Percentiles rank a stretch among this genome's conserved stretches.
These are phyloP conservation scores for Rhododendron griersonianum DNA, from an alignment of 148 eudicot genomes.

Conservation along the genomic window DNA sequence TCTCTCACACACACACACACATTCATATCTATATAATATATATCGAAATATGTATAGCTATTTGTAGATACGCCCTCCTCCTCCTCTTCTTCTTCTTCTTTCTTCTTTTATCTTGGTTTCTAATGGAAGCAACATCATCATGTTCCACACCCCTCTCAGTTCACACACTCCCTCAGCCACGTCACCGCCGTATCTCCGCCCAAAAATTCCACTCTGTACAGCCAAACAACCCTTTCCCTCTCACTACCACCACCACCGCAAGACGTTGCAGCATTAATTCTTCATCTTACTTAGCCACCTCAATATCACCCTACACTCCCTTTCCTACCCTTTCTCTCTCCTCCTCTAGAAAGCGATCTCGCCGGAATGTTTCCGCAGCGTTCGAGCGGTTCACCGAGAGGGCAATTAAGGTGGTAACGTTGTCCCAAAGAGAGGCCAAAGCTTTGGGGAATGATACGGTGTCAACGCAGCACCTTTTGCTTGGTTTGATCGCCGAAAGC, in stretches of 20 bases:
- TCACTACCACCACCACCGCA: neutral
- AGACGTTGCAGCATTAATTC: neutral
- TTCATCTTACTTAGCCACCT: conserved; percentile 24
- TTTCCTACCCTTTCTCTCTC: neutral
- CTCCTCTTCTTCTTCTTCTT: neutral
- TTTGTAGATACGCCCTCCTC: neutral
- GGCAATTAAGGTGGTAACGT: conserved; percentile 47
- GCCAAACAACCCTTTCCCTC: neutral
- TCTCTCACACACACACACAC: neutral
- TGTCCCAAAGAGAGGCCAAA: conserved; percentile 45
- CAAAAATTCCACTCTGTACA: neutral
- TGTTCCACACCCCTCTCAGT: conserved; percentile 18
- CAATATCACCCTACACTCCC: conserved; percentile 10
- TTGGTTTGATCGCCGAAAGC: conserved; percentile 48
- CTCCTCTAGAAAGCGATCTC: neutral
- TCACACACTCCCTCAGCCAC: neutral
- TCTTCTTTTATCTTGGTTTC: neutral
- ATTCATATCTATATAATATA: neutral
- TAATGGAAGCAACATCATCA: conserved; percentile 27
- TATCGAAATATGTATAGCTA: neutral
- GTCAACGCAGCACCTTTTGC: conserved; percentile 44
- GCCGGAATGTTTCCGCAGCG: conserved; percentile 17
- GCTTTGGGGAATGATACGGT: conserved; percentile 35
- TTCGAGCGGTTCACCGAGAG: conserved; percentile 55
- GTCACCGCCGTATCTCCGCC: conserved; percentile 11